Conservation (phyloP, 2,329 filamentous ascomycete species). For the Nothophaeocryptopus gaeumannii region DNA sequence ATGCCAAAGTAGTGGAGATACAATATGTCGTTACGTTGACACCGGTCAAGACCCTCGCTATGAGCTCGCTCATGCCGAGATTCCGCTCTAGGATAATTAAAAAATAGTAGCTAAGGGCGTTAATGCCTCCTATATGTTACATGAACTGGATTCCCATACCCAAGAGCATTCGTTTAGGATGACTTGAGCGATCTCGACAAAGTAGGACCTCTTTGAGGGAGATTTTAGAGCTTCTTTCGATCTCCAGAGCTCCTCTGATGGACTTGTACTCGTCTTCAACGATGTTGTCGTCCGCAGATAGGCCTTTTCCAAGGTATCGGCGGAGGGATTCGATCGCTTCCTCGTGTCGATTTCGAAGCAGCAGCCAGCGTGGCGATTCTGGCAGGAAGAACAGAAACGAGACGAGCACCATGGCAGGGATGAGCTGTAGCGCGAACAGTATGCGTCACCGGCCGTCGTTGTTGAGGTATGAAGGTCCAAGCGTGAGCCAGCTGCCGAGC, state of each 20-base stretch:
- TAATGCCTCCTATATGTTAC: constrained; percentile 13
- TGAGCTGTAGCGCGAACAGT: constrained; percentile 36
- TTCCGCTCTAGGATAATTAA: constrained; percentile 15
- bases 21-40: constrained; percentile 17
- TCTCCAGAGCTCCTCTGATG: constrained; percentile 13
- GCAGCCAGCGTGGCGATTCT: constrained; percentile 39
- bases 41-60: constrained; percentile 15
- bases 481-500: constrained; percentile 47
- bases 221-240: constrained; percentile 11
- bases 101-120: constrained; percentile 16
- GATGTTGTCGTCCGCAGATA: background rate
- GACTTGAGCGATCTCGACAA: constrained; percentile 14
- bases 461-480: constrained; percentile 40
- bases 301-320: background rate
- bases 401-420: constrained; percentile 30
- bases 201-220: constrained; percentile 12
- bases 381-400: constrained; percentile 34
- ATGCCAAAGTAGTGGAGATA: constrained; percentile 13
- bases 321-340: constrained; percentile 32
- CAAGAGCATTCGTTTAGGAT: constrained; percentile 13
- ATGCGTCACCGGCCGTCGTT: constrained; percentile 41
- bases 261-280: constrained; percentile 12
- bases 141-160: constrained; percentile 15
- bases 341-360: constrained; percentile 31
- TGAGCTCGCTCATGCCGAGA: constrained; percentile 14